Base-by-base conservation (phyloP, 2,329 filamentous ascomycete species). In the Cladosporium sp. region DNA sequence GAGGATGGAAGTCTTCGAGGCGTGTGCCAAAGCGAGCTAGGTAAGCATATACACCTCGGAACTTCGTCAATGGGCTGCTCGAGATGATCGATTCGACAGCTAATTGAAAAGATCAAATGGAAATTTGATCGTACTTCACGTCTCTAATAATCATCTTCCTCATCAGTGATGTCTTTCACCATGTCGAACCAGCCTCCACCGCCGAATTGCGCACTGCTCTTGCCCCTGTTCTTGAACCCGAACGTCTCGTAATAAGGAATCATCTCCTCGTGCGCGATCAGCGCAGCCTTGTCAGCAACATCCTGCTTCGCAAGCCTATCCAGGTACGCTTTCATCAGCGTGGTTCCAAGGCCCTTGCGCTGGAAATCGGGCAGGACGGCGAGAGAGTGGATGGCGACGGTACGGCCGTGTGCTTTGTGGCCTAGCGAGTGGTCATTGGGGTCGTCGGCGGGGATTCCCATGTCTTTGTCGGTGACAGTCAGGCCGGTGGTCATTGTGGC, bases 141-240 rank as follows among this genome's bases (percentile, higher is more conserved):
- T 46, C 49, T 46, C 49, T 48, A 56, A 57, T 63, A 34, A 13
- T 57, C 61, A 6, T 48, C 49, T 18, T 48, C 53, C n/a, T 39
- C 51, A 6, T 32, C 49, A 13, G 23, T 59, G n/a, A 75, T 58
- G n/a, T 74, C 70, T 43, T 67, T 76, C 76, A 93, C 90, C 91
- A 97, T 88, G 75, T 95, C 89, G 70, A 87, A 84, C 92, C 93
- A 97, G 21, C 87, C 89, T 34, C 92, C 91, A 43, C 92, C 92
- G 23, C 89, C 90, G 78, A 92, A 93, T 65, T 85, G 82, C 59
- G 87, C 89, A 66, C 85, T 80, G 76, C 92, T 95, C 58, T 83
- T 80, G 0, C 93, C 92, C 32, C 83, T 78, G 70, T 89, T 86
- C 70, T 81, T 81, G 75, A 95, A 97, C 0, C 92, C 88, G 70